Percentiles rank a stretch among this genome's conserved stretches.
Conservation (phyloP, 192 early-diverging fungal species). For the Haplosporangium gracile region DNA sequence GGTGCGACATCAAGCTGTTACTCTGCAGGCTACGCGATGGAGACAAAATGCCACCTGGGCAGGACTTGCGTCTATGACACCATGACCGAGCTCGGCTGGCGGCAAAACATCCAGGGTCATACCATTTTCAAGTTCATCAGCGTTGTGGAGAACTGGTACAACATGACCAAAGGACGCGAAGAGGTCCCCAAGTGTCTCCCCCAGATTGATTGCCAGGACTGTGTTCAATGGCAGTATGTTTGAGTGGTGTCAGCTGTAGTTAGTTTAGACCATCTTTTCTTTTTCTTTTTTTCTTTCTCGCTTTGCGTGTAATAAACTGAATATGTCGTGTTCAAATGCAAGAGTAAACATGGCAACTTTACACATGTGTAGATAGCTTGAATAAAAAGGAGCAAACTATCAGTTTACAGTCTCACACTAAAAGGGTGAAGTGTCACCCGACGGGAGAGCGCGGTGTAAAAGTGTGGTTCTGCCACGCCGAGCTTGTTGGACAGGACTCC, state of each 20-base stretch:
- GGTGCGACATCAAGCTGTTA: slow-evolving; percentile 53
- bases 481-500: no score
- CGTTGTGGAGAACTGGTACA: slow-evolving; percentile 53
- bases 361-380: no score
- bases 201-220: slow-evolving; percentile 77
- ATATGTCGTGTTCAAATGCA: no score
- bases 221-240: slow-evolving; percentile 80
- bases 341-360: no score
- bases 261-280: neutral
- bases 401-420: no score
- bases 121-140: slow-evolving; percentile 80
- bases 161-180: slow-evolving; percentile 35
- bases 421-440: no score
- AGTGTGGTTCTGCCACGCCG: no score
- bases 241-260: slow-evolving; percentile 11
- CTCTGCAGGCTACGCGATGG: slow-evolving; percentile 31
- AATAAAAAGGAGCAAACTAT: no score
- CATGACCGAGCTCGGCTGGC: slow-evolving; percentile 69
- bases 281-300: neutral
- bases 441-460: no score
- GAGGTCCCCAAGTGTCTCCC: slow-evolving; percentile 30
- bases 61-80: slow-evolving; percentile 73
- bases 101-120: slow-evolving; percentile 78
- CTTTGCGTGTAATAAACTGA: neutral
- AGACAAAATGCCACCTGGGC: slow-evolving; percentile 89